These are phyloP conservation scores for Euptelea pleiosperma DNA, from an alignment of 164 flowering plant genomes.

Conservation along the genomic window DNA sequence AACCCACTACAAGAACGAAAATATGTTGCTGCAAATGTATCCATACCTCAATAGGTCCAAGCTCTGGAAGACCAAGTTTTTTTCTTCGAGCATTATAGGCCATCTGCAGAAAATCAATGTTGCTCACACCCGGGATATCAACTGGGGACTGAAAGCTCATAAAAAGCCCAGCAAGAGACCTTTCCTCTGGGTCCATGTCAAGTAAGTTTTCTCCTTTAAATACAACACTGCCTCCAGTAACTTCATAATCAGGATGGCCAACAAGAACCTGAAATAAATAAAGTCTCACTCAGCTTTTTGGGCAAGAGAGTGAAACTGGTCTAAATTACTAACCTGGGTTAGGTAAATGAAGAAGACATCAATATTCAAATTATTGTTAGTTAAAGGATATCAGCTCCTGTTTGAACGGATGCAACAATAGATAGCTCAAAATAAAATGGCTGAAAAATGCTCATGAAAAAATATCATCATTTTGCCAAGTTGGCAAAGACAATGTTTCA, in stretches of 20 bases:
- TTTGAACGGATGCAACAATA: too few species aligned
- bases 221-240: conserved; percentile 78
- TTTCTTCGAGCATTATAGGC: conserved; percentile 83
- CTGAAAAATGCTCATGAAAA: neutral
- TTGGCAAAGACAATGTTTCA: neutral
- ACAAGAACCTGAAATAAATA: conserved; percentile 72
- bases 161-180: conserved; percentile 90
- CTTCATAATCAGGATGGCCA: conserved; percentile 98
- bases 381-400: too few species aligned
- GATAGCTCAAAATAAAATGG: neutral
- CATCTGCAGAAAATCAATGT: conserved; percentile 77
- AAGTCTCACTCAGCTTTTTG: conserved; percentile 1
- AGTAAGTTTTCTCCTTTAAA: conserved; percentile 90
- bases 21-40: neutral
- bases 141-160: conserved; percentile 97
- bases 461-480: neutral
- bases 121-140: conserved; percentile 94
- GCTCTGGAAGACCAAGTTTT: conserved; percentile 75
- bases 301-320: neutral
- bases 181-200: conserved; percentile 91
- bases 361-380: too few species aligned
- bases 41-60: conserved; percentile 81
- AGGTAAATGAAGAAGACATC: neutral
- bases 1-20: too few species aligned
- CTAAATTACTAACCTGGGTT: too few species aligned